Evolutionary conservation across 2,329 filamentous ascomycete genomes (phyloP), one percentile per base, ranked within the genome.

Genomic region (Plectosphaerella sp.): DNA sequence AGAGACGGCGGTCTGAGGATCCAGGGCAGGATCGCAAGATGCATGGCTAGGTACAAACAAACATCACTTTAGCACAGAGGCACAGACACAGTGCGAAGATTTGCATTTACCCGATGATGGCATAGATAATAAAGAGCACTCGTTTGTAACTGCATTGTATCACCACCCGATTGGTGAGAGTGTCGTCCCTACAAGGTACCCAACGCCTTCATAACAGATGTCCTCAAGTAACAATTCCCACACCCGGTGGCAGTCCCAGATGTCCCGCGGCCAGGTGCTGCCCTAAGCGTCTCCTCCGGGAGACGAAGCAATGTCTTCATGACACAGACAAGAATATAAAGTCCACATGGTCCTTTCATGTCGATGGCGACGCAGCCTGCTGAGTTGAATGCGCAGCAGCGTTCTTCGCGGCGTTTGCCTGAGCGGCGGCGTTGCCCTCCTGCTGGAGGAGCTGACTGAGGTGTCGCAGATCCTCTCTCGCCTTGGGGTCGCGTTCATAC

Each of bases 401-500:
- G 9, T 52, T 16, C 25, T 50, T 45, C n/a, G 37, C 50, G 5
- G 52, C 52, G 9, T 52, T 35, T 14, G 41, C 12, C 25, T 52
- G 50, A 15, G 46, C 37, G 3, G 28, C 47, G 4, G 24, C 33
- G 24, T 51, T 45, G 18, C 72, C 70, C 55, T 78, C 70, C 56
- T 74, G 76, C 51, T 83, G 82, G 12, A 86, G 63, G 18, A 84
- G 69, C 45, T 70, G 67, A 36, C 79, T 81, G 4, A 87, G 70
- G 50, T 82, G 73, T 48, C 76, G 71, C 16, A 86, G 66, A 61
- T 91, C 83, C 2, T 84, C 78, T 20, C 83, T 76, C 0, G 89
- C 82, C 20, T 77, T 78, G 1, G 84, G 82, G 51, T 91, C 84
- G 11, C 78, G 75, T 48, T 84, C 78, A 22, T 91, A 76, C 14